Evolutionary conservation across 305 asterid genomes (phyloP), one percentile per base, ranked within the genome.

Genomic region (Rubia tinctorum): DNA sequence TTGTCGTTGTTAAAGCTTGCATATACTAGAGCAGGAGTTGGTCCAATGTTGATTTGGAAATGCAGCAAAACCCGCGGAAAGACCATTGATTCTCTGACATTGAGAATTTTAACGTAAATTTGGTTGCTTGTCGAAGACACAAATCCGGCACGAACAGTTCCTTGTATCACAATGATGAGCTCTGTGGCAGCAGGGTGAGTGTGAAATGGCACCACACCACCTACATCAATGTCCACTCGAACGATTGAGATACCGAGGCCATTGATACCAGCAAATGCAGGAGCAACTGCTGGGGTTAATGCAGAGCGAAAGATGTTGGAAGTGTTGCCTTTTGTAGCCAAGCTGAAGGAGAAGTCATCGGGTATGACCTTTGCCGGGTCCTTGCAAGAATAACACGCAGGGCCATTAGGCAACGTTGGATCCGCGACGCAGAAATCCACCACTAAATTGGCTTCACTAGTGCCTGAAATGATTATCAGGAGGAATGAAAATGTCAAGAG

Each of bases 341-440:
- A 79, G 66, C 89, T 90, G 86, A 8, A 93, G 22, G 71, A 86
- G 78, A 93, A 93, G 73, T 89, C 97, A 8, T 79, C 73, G 18
- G 71, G 83, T 0, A 85, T 80, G n/a, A 89, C 89, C 0, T 43
- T 0, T 12, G 83, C 12, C 5, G 86, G 25, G 10, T 89, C 89
- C 83, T 91, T 93, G 91, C 97, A 89, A 0, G 97, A 82, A 83
- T 84, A 91, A 18, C 98, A 97, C 45, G 91, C 83, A 8, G 96
- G 97, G n/a, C 83, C 77, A 0, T 76, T 44, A 0, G 92, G 85
- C 9, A 66, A 66, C 43, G 81, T 37, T 22, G 86, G 82, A 86
- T 91, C 96, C 0, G 89, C 98, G 0, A 93, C 93, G 75, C 98
- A 93, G 83, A 90, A 93, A 83, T 93, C 97, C 12, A 77, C 87